These are phyloP conservation scores for Eugenia klotzschiana DNA, from an alignment of 441 rosid genomes.

Conservation along the genomic window DNA sequence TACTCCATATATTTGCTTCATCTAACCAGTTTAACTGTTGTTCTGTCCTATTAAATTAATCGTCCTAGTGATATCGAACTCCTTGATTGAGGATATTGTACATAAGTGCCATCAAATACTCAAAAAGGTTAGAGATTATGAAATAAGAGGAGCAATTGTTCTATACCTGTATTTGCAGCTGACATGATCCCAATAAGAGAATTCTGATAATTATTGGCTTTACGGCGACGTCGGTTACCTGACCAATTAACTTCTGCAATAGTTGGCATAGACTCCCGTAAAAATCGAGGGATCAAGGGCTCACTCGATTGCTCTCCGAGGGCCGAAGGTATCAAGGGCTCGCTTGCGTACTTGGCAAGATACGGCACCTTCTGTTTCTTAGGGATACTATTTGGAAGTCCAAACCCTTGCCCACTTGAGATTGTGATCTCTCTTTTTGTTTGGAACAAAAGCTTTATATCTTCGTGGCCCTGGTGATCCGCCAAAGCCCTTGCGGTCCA, in stretches of 20 bases:
- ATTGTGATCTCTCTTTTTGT: neutral
- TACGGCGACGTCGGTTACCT: conserved; percentile 24
- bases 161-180: conserved; percentile 37
- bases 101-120: neutral
- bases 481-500: conserved; percentile 74
- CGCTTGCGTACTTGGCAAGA: conserved; percentile 36
- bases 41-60: neutral
- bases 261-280: conserved; percentile 6
- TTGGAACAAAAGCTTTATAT: neutral
- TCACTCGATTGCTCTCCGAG: neutral
- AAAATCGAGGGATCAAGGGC: conserved; percentile 7
- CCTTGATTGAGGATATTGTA: neutral
- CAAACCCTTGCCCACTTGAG: neutral
- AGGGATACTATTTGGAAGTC: neutral
- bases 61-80: neutral
- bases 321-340: conserved; percentile 25
- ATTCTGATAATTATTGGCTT: conserved; percentile 36
- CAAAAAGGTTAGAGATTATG: neutral
- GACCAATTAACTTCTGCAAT: conserved; percentile 14
- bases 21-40: neutral
- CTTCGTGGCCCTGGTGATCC: conserved; percentile 33
- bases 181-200: conserved; percentile 69
- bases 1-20: neutral
- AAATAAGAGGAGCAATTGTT: neutral
- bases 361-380: neutral